phyloP scores from a whole-genome alignment of 345 rosid genomes.

The Luvunga scandens region DNA sequence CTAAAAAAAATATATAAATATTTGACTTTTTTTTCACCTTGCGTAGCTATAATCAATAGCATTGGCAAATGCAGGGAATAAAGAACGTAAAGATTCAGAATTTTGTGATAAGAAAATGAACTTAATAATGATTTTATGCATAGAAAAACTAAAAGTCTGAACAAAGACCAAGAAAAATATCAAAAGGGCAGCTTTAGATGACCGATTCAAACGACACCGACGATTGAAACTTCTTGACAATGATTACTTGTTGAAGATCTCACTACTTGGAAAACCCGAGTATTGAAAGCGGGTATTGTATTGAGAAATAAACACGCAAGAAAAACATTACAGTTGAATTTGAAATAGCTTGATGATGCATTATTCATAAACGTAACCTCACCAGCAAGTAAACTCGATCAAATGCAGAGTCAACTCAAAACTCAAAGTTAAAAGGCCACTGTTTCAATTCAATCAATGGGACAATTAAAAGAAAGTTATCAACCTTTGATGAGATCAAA shows the following conservation, averaged over 20 bases:
- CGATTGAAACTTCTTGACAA: background rate
- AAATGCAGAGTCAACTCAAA: conserved; percentile 3
- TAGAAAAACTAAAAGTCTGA: background rate
- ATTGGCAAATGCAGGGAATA: background rate
- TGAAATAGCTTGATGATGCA: background rate
- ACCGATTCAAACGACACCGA: conserved; percentile 4
- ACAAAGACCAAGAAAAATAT: conserved; percentile 1
- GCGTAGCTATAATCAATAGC: background rate
- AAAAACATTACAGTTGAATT: background rate
- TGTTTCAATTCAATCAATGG: background rate
- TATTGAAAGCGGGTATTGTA: too few relatives aligned
- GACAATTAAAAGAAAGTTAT: background rate
- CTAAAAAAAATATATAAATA: background rate
- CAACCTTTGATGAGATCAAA: background rate
- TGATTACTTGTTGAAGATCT: conserved; percentile 1
- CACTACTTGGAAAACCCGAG: background rate
- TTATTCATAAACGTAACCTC: conserved; percentile 2
- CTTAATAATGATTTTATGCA: background rate
- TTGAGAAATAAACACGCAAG: conserved; percentile 3
- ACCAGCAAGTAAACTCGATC: background rate
- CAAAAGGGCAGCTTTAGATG: background rate
- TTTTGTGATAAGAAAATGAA: background rate
- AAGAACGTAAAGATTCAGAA: background rate
- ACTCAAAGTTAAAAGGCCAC: background rate
- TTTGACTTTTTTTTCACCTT: background rate